Evolutionary conservation across 192 early-diverging fungal species (phyloP).

Genomic region (Pilaira anomala): DNA sequence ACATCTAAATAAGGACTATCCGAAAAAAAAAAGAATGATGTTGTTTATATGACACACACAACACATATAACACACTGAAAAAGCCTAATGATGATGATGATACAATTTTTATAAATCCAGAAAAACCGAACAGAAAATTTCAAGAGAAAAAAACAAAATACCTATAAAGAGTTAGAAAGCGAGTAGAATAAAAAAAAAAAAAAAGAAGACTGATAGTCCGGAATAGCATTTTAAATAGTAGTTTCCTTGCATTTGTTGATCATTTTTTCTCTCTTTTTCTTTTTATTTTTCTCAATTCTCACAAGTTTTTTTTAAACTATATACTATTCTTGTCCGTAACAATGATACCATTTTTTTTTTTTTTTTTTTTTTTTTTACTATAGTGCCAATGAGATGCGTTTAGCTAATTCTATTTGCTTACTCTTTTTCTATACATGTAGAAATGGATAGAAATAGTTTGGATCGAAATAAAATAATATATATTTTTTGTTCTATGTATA

Average conservation of each 20-base stretch:
- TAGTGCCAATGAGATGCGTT: neutral
- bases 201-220: no score
- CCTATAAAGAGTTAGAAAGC: no score
- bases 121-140: no score
- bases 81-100: neutral
- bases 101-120: no score
- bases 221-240: neutral
- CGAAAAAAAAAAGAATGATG: no score
- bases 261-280: neutral
- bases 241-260: neutral
- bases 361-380: slow-evolving; percentile 3
- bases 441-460: no score
- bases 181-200: neutral
- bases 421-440: slow-evolving; percentile 2
- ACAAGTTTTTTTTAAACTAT: neutral
- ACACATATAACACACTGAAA: no score
- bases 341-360: neutral
- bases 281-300: neutral
- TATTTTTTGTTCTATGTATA: neutral
- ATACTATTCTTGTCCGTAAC: no score
- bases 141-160: no score
- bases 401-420: neutral
- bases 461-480: no score
- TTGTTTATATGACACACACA: no score
- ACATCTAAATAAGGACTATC: neutral